Conservation (phyloP, 805 yeast species). For the Clavispora asparagi region DNA sequence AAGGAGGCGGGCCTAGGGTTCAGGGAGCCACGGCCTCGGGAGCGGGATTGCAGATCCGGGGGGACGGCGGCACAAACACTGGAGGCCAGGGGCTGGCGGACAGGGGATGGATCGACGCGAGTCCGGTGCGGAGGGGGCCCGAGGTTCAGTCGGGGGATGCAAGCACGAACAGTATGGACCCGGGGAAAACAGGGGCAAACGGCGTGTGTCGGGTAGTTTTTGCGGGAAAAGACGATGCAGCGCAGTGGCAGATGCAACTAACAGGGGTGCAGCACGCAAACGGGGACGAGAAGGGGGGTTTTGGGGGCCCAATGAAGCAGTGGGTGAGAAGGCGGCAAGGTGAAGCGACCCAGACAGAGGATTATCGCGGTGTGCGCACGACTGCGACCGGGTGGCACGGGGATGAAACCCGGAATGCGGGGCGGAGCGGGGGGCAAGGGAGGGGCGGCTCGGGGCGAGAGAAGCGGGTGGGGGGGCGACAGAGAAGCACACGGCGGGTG, state of each 20-base stretch:
- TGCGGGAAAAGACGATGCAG: neutral
- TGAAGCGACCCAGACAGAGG: neutral
- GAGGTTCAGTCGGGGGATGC: too few relatives aligned
- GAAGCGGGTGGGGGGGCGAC: neutral
- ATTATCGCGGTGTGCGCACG: neutral
- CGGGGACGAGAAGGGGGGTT: neutral
- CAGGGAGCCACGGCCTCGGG: neutral
- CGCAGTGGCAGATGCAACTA: neutral
- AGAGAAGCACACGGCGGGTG: too few relatives aligned
- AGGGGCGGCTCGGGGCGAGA: neutral
- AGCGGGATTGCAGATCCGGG: neutral
- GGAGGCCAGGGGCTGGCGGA: too few relatives aligned
- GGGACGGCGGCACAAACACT: too few relatives aligned
- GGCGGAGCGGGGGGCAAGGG: neutral
- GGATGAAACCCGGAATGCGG: neutral
- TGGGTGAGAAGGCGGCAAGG: neutral
- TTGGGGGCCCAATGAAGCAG: slow-evolving; percentile 2
- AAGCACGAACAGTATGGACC: too few relatives aligned
- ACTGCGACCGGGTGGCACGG: neutral
- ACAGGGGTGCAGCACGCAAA: neutral
- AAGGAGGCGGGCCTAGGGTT: neutral
- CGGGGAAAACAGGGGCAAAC: too few relatives aligned
- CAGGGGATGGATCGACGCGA: too few relatives aligned
- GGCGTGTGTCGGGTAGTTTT: too few relatives aligned
- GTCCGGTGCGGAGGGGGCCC: too few relatives aligned